Evolutionary conservation across 1,139 yeast species (phyloP).

Genomic region (Pichia sp.): DNA sequence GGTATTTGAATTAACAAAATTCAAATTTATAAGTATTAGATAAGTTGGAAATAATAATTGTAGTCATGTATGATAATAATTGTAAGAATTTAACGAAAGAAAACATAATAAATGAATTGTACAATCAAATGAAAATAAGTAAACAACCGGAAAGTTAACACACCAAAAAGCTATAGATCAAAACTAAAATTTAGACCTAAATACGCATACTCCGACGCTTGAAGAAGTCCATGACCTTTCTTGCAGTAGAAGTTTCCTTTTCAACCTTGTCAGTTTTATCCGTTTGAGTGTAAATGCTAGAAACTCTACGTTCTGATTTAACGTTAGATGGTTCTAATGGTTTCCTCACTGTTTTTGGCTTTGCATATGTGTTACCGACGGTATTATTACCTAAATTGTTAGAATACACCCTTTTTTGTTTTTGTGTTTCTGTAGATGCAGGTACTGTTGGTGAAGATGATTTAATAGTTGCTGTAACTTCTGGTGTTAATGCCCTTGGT

Average conservation of each 20-base stretch:
- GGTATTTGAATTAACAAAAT: not conserved
- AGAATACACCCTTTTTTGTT: slow-evolving; percentile 6
- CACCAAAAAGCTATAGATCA: not conserved
- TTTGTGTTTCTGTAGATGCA: not conserved
- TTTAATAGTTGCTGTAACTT: not conserved
- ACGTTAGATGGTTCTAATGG: slow-evolving; percentile 41
- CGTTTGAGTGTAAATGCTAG: slow-evolving; percentile 5
- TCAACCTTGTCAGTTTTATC: slow-evolving; percentile 16
- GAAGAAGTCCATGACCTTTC: slow-evolving; percentile 78
- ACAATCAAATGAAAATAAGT: not conserved
- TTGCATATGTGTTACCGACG: not conserved
- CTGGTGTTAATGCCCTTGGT: not conserved
- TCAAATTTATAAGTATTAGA: not conserved
- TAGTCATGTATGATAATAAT: not conserved
- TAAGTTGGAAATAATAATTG: not conserved
- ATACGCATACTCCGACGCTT: slow-evolving; percentile 65
- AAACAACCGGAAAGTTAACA: not conserved
- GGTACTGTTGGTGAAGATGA: not conserved
- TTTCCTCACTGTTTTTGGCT: slow-evolving; percentile 28
- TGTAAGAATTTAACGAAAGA: not conserved
- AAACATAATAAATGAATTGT: not conserved
- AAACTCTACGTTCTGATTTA: slow-evolving; percentile 17
- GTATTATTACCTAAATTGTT: slow-evolving; percentile 1
- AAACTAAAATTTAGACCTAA: slow-evolving; percentile 15
- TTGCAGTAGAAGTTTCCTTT: slow-evolving; percentile 69